These are phyloP conservation scores for Metarhizium guizhouense DNA, from an alignment of 2,329 filamentous ascomycete species.

Conservation along the genomic window DNA sequence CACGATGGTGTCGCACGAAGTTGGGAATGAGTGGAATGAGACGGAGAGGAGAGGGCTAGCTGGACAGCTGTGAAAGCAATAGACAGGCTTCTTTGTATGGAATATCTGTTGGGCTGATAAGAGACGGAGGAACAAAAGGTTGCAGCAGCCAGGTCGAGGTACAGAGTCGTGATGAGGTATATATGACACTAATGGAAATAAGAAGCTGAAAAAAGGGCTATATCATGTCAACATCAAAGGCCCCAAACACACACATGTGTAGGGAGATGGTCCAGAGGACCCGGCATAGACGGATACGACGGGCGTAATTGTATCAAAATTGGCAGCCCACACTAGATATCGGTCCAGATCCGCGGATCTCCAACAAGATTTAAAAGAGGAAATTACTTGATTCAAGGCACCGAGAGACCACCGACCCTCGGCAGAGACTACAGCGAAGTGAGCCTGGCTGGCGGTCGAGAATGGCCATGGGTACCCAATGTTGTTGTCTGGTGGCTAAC, in stretches of 20 bases:
- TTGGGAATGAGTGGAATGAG: conserved; percentile 3
- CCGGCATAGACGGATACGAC: neutral
- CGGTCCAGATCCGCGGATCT: neutral
- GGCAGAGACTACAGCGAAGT: neutral
- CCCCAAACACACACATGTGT: neutral
- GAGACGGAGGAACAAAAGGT: neutral
- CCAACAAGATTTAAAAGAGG: neutral
- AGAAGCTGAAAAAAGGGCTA: neutral
- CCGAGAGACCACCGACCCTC: conserved; percentile 1
- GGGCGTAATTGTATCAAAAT: neutral
- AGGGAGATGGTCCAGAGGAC: neutral
- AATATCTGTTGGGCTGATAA: neutral
- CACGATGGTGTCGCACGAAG: neutral
- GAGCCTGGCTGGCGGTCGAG: neutral
- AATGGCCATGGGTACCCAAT: conserved; percentile 1
- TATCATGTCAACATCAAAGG: neutral
- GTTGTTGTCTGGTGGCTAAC: conserved; percentile 4
- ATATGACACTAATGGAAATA: neutral
- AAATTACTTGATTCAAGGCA: neutral
- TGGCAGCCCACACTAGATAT: neutral
- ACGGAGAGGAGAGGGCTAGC: neutral
- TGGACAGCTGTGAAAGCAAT: neutral
- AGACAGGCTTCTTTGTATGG: neutral
- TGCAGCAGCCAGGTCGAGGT: neutral
- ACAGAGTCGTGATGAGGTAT: neutral